Percentiles rank a stretch among this genome's conserved stretches.
These are phyloP conservation scores for Lycium ferocissimum DNA, from an alignment of 257 asterid species.

Conservation along the genomic window DNA sequence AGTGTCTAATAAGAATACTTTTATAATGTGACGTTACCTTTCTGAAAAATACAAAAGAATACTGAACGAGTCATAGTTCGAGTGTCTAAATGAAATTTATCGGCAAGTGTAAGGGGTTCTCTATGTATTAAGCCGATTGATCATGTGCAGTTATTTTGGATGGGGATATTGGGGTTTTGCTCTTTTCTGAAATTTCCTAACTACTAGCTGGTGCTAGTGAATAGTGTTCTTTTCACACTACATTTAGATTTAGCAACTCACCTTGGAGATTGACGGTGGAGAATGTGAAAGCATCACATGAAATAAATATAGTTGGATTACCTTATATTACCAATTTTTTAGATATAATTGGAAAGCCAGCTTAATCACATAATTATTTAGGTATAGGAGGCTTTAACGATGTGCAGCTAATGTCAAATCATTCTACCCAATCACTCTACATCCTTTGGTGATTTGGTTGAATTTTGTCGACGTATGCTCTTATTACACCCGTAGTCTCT, in stretches of 20 bases:
- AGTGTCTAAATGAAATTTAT: too few relatives aligned
- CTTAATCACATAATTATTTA: not conserved
- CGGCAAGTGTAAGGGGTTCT: too few relatives aligned
- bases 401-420: not conserved
- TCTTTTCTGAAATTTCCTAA: slow-evolving; percentile 6
- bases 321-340: not conserved
- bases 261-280: not conserved
- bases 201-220: not conserved
- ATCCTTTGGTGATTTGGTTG: not conserved
- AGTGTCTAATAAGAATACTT: too few relatives aligned
- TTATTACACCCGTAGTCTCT: too few relatives aligned
- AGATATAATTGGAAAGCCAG: not conserved
- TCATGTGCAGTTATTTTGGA: not conserved
- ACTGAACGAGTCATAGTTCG: too few relatives aligned
- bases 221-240: not conserved
- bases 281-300: not conserved
- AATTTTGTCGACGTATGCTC: too few relatives aligned
- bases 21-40: too few relatives aligned
- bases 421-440: not conserved
- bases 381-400: not conserved
- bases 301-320: not conserved
- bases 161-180: not conserved
- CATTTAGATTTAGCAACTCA: not conserved
- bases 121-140: not conserved
- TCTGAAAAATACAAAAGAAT: too few relatives aligned